Evolutionary conservation across 2,329 filamentous ascomycete genomes (phyloP), one percentile per base, ranked within the genome.

Genomic region (Xylariaceae sp.): DNA sequence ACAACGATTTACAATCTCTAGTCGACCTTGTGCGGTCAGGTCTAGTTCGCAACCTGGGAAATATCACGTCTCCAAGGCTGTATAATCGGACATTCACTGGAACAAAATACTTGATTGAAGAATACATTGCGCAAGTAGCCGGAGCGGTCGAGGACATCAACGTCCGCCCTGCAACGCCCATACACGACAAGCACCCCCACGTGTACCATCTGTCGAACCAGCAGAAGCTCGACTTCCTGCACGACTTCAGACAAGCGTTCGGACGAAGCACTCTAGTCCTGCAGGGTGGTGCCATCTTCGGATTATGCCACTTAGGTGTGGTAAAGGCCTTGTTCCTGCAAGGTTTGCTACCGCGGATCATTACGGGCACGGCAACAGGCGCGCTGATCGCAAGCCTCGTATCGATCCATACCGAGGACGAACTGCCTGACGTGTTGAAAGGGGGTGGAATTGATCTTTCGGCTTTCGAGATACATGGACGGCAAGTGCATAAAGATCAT

Each of bases 281-380:
- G 1, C 92, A 97, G 71, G 93, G 93, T 46, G 93, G 93, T 14
- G 90, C 91, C 42, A 93, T 96, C 55, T 96, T 97, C 67, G 93
- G 93, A 1, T 76, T 96, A 9, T 96, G 91, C 66, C 93, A 97
- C 73, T 73, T 97, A 3, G 93, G 93, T 6, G 91, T 97, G 5
- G 90, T 96, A 40, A 96, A 93, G 70, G 92, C 92, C 1, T 77
- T 97, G 41, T 90, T 93, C 73, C 75, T 92, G 37, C 84, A 89
- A 23, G 90, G 90, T 0, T 76, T 97, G 16, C 79, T 97, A 44
- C 93, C 95, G 3, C 85, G 91, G 43, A 96, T 97, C 65, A 93
- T 98, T 65, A 91, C 91, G 0, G 93, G 93, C 7, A 96, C 91
- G 1, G 93, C 89, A 3, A 96, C 91, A 0, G 93, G 93, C 14